phyloP scores from a whole-genome alignment of 2,329 filamentous ascomycete genomes.

The Sarocladiaceae sp. region DNA sequence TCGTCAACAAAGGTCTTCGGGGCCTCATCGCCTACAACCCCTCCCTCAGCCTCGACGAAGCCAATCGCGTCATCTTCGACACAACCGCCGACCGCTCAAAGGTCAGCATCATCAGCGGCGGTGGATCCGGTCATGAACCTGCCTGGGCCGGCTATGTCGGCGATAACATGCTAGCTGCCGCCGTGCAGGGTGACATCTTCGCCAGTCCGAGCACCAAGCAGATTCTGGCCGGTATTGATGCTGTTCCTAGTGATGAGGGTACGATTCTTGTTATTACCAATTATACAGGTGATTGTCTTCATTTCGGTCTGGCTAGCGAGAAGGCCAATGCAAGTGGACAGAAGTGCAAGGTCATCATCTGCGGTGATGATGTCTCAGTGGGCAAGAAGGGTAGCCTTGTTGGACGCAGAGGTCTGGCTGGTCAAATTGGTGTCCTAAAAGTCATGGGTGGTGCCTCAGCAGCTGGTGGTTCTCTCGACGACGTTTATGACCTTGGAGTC shows the following conservation, averaged over 20 bases:
- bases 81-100: conserved; percentile 37
- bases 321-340: conserved; percentile 52
- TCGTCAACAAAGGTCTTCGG: conserved; percentile 47
- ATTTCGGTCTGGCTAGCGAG: conserved; percentile 57
- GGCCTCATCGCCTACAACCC: conserved; percentile 52
- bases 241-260: conserved; percentile 49
- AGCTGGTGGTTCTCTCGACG: conserved; percentile 41
- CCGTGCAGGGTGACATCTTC: conserved; percentile 60
- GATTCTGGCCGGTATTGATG: conserved; percentile 54
- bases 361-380: conserved; percentile 62
- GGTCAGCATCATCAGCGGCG: conserved; percentile 50
- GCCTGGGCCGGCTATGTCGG: conserved; percentile 64
- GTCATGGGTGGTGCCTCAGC: conserved; percentile 48
- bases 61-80: conserved; percentile 49
- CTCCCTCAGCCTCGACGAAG: conserved; percentile 42
- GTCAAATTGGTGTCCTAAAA: conserved; percentile 57
- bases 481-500: conserved; percentile 45
- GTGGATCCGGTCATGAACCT: conserved; percentile 56
- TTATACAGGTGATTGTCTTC: conserved; percentile 61
- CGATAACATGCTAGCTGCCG: conserved; percentile 54
- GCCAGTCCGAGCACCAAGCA: conserved; percentile 60
- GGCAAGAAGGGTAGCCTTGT: conserved; percentile 54
- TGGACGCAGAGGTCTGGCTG: conserved; percentile 57
- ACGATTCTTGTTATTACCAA: conserved; percentile 60
- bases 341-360: conserved; percentile 53